Percentiles rank a stretch among this genome's conserved stretches.
Evolutionary conservation across 768 basidiomycete species (phyloP).

Genomic region (Rhodotorula sphaerocarpa): DNA sequence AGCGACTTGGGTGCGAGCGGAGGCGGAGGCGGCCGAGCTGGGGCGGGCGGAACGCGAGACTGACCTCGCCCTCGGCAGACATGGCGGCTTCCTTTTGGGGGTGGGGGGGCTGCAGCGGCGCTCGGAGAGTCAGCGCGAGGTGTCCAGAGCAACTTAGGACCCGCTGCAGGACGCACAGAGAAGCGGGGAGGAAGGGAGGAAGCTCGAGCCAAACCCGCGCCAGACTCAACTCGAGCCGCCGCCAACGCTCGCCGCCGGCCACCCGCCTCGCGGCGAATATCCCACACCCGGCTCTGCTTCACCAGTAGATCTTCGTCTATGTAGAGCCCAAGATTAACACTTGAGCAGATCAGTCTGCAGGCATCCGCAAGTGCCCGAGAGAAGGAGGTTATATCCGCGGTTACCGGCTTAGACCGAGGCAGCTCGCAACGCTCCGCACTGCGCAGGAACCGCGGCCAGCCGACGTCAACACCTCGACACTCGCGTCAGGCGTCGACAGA

Average conservation of each 20-base stretch:
- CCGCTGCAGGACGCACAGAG: constrained; percentile 1
- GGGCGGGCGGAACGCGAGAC: too few species aligned
- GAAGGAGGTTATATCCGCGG: too few species aligned
- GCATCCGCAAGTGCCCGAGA: too few species aligned
- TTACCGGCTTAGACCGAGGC: too few species aligned
- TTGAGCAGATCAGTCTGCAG: too few species aligned
- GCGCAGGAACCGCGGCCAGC: too few species aligned
- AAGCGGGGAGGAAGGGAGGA: background rate
- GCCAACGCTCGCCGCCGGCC: background rate
- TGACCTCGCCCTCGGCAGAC: constrained; percentile 30
- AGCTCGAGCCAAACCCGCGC: background rate
- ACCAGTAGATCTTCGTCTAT: too few species aligned
- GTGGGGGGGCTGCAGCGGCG: background rate
- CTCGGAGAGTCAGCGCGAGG: background rate
- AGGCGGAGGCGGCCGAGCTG: background rate
- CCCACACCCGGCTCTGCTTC: background rate
- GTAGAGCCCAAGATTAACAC: too few species aligned
- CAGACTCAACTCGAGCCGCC: background rate
- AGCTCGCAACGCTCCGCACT: too few species aligned
- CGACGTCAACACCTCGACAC: too few species aligned
- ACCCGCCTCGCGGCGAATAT: background rate
- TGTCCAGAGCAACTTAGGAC: background rate
- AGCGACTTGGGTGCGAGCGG: background rate
- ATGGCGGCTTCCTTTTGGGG: constrained; percentile 12
- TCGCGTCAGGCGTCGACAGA: too few species aligned